A percentile compares a stretch with the other conserved stretches of the same genome.
Conservation (phyloP, 176 grass and related monocot genomes). For the Aegilops longissima region DNA sequence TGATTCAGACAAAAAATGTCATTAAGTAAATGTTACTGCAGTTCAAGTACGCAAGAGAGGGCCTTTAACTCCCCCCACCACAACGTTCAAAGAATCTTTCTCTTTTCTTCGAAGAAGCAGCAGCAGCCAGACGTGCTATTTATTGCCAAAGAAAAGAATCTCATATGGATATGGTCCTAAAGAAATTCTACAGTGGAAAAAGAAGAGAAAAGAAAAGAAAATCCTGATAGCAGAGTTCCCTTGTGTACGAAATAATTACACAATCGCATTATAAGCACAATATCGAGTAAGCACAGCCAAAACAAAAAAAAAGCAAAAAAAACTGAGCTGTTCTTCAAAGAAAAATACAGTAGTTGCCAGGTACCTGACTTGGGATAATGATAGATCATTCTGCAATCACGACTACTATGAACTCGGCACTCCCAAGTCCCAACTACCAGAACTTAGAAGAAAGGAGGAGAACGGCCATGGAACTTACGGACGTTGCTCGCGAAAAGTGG, state of each 20-base stretch:
- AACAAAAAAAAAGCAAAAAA: neutral
- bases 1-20: neutral
- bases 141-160: neutral
- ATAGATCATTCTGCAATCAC: slow-evolving; percentile 7
- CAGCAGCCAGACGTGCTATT: neutral
- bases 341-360: neutral
- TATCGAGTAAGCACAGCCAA: neutral
- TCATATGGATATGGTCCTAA: neutral
- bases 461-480: slow-evolving; percentile 24
- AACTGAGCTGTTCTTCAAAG: neutral
- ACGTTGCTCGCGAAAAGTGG: slow-evolving; percentile 21
- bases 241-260: neutral
- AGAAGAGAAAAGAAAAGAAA: neutral
- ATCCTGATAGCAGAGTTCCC: neutral
- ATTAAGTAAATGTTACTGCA: neutral
- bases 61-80: too few species aligned
- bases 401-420: neutral
- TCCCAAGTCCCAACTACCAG: neutral
- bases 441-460: neutral
- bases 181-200: neutral
- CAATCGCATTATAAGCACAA: neutral
- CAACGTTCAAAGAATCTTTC: neutral
- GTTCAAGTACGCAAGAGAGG: slow-evolving; percentile 7
- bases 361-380: neutral
- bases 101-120: neutral